A percentile compares a stretch with the other conserved stretches of the same genome.
Conservation (phyloP, 768 basidiomycete species). For the Sarcomyxa edulis region DNA sequence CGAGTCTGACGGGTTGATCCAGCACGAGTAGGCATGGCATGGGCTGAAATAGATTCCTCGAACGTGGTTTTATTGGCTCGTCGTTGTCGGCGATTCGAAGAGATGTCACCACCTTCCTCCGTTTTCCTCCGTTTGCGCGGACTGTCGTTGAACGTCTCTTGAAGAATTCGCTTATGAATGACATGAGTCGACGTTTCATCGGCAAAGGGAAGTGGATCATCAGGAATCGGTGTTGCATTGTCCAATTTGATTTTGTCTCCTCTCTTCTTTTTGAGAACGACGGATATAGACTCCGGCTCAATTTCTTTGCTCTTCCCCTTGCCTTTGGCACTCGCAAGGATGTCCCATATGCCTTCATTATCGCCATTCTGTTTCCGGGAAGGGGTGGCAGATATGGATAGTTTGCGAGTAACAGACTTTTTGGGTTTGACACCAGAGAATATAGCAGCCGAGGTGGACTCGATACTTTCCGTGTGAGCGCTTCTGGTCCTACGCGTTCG, state of each 20-base stretch:
- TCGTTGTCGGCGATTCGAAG: not conserved
- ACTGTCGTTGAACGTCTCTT: slow-evolving; percentile 5
- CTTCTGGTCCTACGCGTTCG: slow-evolving; percentile 63
- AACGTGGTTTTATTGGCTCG: not conserved
- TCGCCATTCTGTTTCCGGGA: slow-evolving; percentile 16
- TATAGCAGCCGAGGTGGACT: too few species aligned
- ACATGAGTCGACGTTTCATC: not conserved
- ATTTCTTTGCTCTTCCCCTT: slow-evolving; percentile 22
- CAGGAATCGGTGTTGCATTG: not conserved
- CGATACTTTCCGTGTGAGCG: slow-evolving; percentile 49
- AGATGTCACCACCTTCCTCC: slow-evolving; percentile 2
- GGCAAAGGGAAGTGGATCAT: not conserved
- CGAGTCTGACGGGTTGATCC: not conserved
- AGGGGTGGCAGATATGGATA: slow-evolving; percentile 19
- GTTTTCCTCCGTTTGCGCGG: slow-evolving; percentile 22
- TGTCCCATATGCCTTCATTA: slow-evolving; percentile 25
- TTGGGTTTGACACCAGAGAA: too few species aligned
- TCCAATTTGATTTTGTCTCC: slow-evolving; percentile 1
- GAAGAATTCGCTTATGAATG: not conserved
- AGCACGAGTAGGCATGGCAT: not conserved
- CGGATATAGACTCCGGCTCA: slow-evolving; percentile 1
- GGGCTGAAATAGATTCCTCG: not conserved
- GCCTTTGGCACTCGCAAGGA: slow-evolving; percentile 16
- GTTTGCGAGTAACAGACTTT: slow-evolving; percentile 33
- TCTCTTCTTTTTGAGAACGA: not conserved